These are phyloP conservation scores for Metarhizium album DNA, from an alignment of 2,329 filamentous ascomycete genomes.

Conservation along the genomic window DNA sequence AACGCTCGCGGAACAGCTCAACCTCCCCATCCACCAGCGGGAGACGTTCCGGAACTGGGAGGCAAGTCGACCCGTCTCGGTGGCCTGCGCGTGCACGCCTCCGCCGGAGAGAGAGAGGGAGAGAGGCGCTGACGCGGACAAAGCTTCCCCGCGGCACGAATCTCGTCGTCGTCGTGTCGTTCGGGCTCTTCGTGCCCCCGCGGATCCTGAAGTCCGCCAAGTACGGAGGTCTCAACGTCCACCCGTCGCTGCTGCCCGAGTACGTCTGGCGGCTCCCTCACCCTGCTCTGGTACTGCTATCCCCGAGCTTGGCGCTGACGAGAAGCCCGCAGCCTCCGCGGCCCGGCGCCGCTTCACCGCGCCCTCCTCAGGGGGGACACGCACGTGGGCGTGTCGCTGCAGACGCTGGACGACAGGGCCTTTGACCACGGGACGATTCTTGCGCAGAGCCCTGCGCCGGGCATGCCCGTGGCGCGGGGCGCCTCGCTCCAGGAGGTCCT, in stretches of 20 bases:
- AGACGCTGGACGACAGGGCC: constrained; percentile 64
- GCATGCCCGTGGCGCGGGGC: constrained; percentile 36
- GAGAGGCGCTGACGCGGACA: neutral
- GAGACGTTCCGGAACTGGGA: constrained; percentile 78
- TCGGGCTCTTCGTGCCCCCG: constrained; percentile 77
- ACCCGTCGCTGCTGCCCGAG: constrained; percentile 85
- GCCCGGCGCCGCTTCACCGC: constrained; percentile 78
- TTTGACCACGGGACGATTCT: constrained; percentile 78
- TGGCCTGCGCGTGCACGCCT: neutral
- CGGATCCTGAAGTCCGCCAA: constrained; percentile 58
- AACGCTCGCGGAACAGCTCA: constrained; percentile 48
- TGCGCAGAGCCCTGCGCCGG: constrained; percentile 52
- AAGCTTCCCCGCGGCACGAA: constrained; percentile 56
- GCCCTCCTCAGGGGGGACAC: constrained; percentile 55
- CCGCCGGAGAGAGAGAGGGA: too few relatives aligned
- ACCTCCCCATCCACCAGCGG: constrained; percentile 59
- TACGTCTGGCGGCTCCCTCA: constrained; percentile 26
- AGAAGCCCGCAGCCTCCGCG: constrained; percentile 53
- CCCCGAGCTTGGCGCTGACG: neutral
- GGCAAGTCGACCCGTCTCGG: constrained; percentile 33
- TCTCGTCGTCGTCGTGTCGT: constrained; percentile 84
- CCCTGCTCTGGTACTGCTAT: too few relatives aligned
- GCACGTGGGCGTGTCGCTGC: constrained; percentile 68
- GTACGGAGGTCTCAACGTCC: constrained; percentile 87
- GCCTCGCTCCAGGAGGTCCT: constrained; percentile 32